phyloP scores from a whole-genome alignment of 2,329 filamentous ascomycete species.

The Gyromitra esculenta region DNA sequence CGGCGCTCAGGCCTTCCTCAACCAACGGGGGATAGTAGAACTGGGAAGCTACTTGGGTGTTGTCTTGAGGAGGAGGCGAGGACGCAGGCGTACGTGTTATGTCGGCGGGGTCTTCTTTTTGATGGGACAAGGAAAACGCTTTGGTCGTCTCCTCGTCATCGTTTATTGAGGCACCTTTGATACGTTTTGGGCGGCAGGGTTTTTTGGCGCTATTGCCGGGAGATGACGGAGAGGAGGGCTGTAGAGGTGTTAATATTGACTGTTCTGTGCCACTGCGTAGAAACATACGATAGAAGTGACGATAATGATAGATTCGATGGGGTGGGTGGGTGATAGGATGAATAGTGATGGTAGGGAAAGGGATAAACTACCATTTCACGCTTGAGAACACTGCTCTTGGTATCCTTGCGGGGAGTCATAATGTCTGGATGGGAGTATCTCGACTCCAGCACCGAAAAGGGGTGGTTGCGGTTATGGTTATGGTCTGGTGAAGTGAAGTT shows the following conservation, averaged over 20 bases:
- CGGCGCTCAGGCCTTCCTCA: slow-evolving; percentile 82
- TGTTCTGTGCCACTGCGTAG: slow-evolving; percentile 15
- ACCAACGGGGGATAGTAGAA: slow-evolving; percentile 77
- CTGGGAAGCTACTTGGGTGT: slow-evolving; percentile 84
- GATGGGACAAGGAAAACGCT: slow-evolving; percentile 11
- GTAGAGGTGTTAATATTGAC: slow-evolving; percentile 42
- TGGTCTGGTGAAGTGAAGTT: slow-evolving; percentile 5
- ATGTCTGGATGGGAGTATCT: neutral
- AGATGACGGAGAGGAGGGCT: slow-evolving; percentile 51
- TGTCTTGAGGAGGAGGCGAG: slow-evolving; percentile 72
- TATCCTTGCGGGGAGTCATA: slow-evolving; percentile 51
- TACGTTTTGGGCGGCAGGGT: slow-evolving; percentile 50
- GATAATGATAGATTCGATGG: neutral
- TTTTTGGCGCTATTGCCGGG: slow-evolving; percentile 48
- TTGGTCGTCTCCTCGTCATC: slow-evolving; percentile 34
- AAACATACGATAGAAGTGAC: slow-evolving; percentile 21
- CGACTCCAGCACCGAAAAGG: neutral
- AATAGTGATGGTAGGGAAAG: neutral
- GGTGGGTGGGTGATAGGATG: neutral
- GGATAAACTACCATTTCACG: slow-evolving; percentile 49
- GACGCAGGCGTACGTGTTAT: slow-evolving; percentile 59
- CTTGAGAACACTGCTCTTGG: slow-evolving; percentile 49
- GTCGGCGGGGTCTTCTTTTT: slow-evolving; percentile 24
- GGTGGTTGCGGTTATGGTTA: neutral
- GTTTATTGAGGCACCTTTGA: slow-evolving; percentile 37